Conservation (phyloP, 2,329 filamentous ascomycete species). For the Pestalotiopsis sp. region DNA sequence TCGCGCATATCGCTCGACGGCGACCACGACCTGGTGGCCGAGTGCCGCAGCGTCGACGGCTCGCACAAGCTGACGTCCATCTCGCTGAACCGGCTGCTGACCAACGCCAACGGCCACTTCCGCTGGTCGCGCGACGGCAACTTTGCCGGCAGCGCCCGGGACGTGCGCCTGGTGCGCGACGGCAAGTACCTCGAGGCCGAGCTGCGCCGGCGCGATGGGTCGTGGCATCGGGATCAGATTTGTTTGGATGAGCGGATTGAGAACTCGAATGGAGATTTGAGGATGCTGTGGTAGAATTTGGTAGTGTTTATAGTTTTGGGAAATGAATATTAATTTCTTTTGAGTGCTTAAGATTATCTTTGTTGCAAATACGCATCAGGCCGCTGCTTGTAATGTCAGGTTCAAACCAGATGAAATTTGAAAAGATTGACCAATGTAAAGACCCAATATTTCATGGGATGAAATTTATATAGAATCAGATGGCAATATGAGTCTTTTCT, state of each 20-base stretch:
- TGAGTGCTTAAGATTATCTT: neutral
- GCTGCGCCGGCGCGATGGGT: slow-evolving; percentile 5
- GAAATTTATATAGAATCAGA: no score
- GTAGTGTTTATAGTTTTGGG: neutral
- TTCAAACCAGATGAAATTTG: no score
- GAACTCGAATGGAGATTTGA: slow-evolving; percentile 12
- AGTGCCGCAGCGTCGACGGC: slow-evolving; percentile 16
- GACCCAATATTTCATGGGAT: no score
- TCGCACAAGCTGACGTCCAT: slow-evolving; percentile 17
- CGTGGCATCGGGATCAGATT: slow-evolving; percentile 9
- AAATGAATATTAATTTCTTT: neutral
- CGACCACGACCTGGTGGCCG: slow-evolving; percentile 19
- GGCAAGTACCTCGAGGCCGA: slow-evolving; percentile 15
- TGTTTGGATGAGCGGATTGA: slow-evolving; percentile 13
- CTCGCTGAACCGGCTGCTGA: slow-evolving; percentile 17
- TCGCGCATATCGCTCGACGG: slow-evolving; percentile 15
- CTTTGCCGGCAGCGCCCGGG: slow-evolving; percentile 17
- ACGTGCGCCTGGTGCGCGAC: slow-evolving; percentile 15
- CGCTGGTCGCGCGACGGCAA: slow-evolving; percentile 16
- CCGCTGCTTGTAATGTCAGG: no score
- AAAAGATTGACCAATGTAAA: no score
- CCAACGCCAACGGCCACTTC: slow-evolving; percentile 18
- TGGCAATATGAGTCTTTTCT: no score
- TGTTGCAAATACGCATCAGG: neutral
- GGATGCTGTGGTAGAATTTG: slow-evolving; percentile 4